Percentiles rank a stretch among this genome's conserved stretches.
These are phyloP conservation scores for Pestalotiopsis sp. DNA, from an alignment of 2,329 filamentous ascomycete genomes.

Conservation along the genomic window DNA sequence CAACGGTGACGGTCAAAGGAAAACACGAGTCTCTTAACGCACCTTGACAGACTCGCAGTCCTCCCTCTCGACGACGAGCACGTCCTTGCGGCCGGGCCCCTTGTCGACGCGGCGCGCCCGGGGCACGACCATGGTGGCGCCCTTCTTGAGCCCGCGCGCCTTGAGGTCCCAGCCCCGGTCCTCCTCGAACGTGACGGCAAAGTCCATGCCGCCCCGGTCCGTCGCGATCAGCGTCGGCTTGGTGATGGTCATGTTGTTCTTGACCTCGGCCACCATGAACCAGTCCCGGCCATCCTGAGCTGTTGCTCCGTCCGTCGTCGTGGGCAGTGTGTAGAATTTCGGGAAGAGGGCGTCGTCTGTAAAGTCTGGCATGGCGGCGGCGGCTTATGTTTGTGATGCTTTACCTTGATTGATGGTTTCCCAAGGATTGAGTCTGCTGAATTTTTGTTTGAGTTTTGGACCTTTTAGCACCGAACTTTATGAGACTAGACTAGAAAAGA, in stretches of 20 bases:
- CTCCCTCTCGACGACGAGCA: conserved; percentile 39
- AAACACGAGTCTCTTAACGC: not conserved
- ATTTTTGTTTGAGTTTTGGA: not conserved
- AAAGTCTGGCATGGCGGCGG: conserved; percentile 21
- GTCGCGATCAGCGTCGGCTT: conserved; percentile 50
- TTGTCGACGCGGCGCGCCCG: conserved; percentile 37
- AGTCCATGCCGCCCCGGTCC: conserved; percentile 41
- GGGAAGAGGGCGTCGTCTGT: conserved; percentile 18
- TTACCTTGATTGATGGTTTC: not conserved
- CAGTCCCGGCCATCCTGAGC: conserved; percentile 18
- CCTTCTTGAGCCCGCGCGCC: conserved; percentile 39
- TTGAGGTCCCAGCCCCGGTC: conserved; percentile 36
- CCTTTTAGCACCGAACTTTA: rapidly evolving
- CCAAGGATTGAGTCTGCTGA: not conserved
- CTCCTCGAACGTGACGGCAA: conserved; percentile 51
- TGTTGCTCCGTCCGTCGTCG: conserved; percentile 2
- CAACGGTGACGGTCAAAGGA: not conserved
- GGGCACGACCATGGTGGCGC: conserved; percentile 41
- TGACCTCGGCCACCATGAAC: conserved; percentile 35
- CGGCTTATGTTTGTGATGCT: not conserved
- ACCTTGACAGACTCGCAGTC: conserved; percentile 36
- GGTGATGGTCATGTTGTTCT: conserved; percentile 45
- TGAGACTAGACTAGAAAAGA: not conserved
- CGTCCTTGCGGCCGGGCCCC: conserved; percentile 39
- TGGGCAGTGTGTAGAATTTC: conserved; percentile 20